These are phyloP conservation scores for Canariomyces notabilis DNA, from an alignment of 2,329 filamentous ascomycete genomes.

Conservation along the genomic window DNA sequence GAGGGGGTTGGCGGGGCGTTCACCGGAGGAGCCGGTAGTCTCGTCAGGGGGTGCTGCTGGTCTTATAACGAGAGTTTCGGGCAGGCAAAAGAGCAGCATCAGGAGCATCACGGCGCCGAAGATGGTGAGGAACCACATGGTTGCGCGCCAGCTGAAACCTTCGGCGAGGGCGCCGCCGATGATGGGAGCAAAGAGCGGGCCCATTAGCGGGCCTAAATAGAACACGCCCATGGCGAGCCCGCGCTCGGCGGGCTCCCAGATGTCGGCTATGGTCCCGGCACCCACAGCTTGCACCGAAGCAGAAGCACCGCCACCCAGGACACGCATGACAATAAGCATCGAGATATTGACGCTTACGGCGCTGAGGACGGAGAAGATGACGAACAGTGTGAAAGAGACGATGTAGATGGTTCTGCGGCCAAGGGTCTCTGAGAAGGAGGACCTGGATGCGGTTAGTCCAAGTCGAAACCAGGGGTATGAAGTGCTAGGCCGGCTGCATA, in stretches of 20 bases:
- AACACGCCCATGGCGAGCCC: conserved; percentile 79
- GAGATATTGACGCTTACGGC: conserved; percentile 64
- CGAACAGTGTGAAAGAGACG: conserved; percentile 65
- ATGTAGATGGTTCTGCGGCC: conserved; percentile 78
- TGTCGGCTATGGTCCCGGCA: conserved; percentile 75
- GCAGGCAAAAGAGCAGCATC: conserved; percentile 56
- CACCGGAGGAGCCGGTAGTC: conserved; percentile 1
- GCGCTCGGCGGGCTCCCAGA: conserved; percentile 69
- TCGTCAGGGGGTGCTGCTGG: not conserved
- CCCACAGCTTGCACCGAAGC: conserved; percentile 80
- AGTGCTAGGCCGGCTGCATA: too few relatives aligned
- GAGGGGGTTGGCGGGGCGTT: conserved; percentile 22
- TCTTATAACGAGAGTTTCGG: conserved; percentile 54
- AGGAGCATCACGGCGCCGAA: conserved; percentile 58
- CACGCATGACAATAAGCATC: conserved; percentile 73
- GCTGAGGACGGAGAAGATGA: conserved; percentile 64
- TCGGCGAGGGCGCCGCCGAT: conserved; percentile 69
- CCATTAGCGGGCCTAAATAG: conserved; percentile 72
- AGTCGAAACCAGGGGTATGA: not conserved
- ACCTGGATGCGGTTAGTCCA: conserved; percentile 32
- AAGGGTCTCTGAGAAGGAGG: conserved; percentile 67
- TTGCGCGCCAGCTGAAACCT: conserved; percentile 66
- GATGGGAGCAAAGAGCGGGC: conserved; percentile 70
- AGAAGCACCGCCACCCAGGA: conserved; percentile 69
- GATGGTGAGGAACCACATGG: conserved; percentile 70